Percentiles rank a stretch among this genome's conserved stretches.
These are phyloP conservation scores for Aspergillus steynii DNA, from an alignment of 495 filamentous ascomycete genomes.

Conservation along the genomic window DNA sequence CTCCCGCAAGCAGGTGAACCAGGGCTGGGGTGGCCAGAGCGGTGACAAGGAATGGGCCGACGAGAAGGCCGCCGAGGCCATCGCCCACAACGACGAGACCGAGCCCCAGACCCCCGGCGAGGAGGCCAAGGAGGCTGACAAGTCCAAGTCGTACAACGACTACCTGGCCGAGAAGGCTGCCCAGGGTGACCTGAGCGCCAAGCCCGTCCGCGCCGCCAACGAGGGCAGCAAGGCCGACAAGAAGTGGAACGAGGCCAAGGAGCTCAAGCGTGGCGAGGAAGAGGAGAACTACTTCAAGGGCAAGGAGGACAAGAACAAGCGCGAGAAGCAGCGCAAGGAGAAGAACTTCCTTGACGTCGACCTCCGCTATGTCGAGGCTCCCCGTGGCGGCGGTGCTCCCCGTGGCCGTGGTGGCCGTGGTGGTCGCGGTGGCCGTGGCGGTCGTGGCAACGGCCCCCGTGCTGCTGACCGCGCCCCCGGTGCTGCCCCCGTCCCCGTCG, in stretches of 20 bases:
- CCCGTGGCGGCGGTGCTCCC: conserved; percentile 48
- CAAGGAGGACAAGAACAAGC: conserved; percentile 75
- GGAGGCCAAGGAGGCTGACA: conserved; percentile 70
- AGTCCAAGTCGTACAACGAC: conserved; percentile 81
- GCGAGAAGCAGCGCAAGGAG: conserved; percentile 86
- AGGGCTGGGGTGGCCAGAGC: conserved; percentile 83
- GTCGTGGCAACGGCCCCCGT: conserved; percentile 40
- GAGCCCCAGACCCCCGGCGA: conserved; percentile 51
- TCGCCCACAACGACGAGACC: conserved; percentile 79
- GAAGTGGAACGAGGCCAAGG: conserved; percentile 88
- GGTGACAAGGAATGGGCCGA: conserved; percentile 82
- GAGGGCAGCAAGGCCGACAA: conserved; percentile 82
- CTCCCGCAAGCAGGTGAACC: conserved; percentile 87
- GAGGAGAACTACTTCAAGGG: conserved; percentile 77
- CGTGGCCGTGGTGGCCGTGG: conserved; percentile 53
- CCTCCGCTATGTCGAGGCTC: conserved; percentile 67
- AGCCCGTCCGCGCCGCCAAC: conserved; percentile 81
- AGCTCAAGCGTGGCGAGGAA: conserved; percentile 67
- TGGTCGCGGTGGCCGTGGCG: conserved; percentile 47
- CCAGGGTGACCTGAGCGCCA: conserved; percentile 70
- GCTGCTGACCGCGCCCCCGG: conserved; percentile 33
- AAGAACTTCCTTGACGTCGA: conserved; percentile 90
- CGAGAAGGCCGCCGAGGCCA: conserved; percentile 82
- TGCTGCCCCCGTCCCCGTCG: conserved; percentile 41
- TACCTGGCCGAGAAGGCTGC: conserved; percentile 87